phyloP scores from a whole-genome alignment of 2,329 filamentous ascomycete genomes.

The Paecilomyces fulvus region DNA sequence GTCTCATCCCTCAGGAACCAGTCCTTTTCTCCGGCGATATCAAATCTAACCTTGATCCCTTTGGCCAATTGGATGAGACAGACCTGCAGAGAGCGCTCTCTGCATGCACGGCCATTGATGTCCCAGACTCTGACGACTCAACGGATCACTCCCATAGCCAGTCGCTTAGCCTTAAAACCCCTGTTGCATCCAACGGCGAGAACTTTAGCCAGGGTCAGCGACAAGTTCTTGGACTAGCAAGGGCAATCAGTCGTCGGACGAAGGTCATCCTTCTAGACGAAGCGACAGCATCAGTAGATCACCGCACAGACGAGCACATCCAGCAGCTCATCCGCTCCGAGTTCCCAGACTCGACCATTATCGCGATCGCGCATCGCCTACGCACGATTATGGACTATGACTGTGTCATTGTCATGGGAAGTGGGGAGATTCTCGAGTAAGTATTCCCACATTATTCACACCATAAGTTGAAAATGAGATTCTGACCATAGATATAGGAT shows the following conservation, averaged over 20 bases:
- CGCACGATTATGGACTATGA: slow-evolving; percentile 58
- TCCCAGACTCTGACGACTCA: slow-evolving; percentile 11
- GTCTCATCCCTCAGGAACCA: slow-evolving; percentile 53
- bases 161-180: slow-evolving; percentile 38
- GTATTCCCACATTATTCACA: neutral
- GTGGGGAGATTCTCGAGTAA: slow-evolving; percentile 47
- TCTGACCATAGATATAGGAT: slow-evolving; percentile 8
- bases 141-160: slow-evolving; percentile 5
- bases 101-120: slow-evolving; percentile 26
- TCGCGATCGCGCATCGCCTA: slow-evolving; percentile 58
- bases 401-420: slow-evolving; percentile 49
- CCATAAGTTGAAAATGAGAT: neutral
- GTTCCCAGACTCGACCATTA: slow-evolving; percentile 49
- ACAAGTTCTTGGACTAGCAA: slow-evolving; percentile 53
- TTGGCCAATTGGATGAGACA: slow-evolving; percentile 45
- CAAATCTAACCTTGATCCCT: slow-evolving; percentile 52
- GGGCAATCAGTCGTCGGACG: slow-evolving; percentile 52
- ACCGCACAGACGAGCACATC: slow-evolving; percentile 49
- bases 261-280: slow-evolving; percentile 54
- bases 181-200: slow-evolving; percentile 47
- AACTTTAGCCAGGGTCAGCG: slow-evolving; percentile 49
- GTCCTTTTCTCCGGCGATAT: slow-evolving; percentile 52
- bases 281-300: slow-evolving; percentile 56
- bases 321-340: slow-evolving; percentile 49
- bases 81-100: slow-evolving; percentile 25